A percentile compares a stretch with the other conserved stretches of the same genome.
Evolutionary conservation across 1,139 yeast species (phyloP).

Genomic region (Hemisphaericaspora xylanilytica): DNA sequence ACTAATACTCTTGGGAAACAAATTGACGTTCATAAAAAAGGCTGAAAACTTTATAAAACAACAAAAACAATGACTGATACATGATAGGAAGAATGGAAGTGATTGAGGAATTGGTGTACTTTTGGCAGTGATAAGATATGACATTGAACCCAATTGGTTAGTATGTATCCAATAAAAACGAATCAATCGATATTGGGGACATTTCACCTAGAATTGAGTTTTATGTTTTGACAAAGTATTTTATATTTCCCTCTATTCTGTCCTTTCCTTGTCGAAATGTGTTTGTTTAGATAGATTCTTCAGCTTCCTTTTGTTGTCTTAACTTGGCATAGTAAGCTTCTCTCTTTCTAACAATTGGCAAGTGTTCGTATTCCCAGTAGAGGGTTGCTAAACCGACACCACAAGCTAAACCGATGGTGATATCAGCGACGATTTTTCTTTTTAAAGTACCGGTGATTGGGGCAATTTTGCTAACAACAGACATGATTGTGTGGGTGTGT

Average conservation of each 20-base stretch:
- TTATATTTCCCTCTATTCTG: too few relatives aligned
- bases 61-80: not conserved
- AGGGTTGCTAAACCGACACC: slow-evolving; percentile 37
- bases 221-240: too few relatives aligned
- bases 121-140: too few relatives aligned
- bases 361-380: slow-evolving; percentile 54
- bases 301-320: slow-evolving; percentile 71
- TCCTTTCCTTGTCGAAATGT: not conserved
- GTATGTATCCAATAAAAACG: not conserved
- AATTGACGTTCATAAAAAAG: not conserved
- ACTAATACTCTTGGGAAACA: not conserved
- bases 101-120: too few relatives aligned
- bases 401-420: slow-evolving; percentile 59
- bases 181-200: not conserved
- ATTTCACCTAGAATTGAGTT: too few relatives aligned
- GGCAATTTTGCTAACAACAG: slow-evolving; percentile 43
- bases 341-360: slow-evolving; percentile 66
- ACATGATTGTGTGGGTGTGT: not conserved
- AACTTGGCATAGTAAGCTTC: slow-evolving; percentile 81
- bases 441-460: slow-evolving; percentile 86
- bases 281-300: slow-evolving; percentile 30
- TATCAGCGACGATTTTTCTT: slow-evolving; percentile 80
- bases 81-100: too few relatives aligned
- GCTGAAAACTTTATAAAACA: not conserved
- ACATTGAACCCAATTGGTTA: too few relatives aligned